These are phyloP conservation scores for Axilococcus clingmanii DNA, from an alignment of 139 green algal genomes.

Conservation along the genomic window DNA sequence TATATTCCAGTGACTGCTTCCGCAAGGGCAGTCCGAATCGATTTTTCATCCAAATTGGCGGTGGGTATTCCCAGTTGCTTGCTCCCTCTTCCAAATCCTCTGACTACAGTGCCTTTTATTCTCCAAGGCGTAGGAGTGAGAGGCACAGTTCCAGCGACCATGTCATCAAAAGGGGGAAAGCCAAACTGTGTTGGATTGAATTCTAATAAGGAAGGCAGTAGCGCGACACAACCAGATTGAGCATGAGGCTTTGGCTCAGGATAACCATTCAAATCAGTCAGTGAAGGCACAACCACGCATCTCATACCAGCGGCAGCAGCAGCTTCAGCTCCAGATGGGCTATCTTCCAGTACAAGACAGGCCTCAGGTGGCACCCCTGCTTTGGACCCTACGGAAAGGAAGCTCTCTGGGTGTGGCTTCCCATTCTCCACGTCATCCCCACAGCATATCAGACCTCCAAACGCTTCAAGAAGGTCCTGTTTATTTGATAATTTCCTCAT, in stretches of 20 bases:
- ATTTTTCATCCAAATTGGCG: constrained; percentile 68
- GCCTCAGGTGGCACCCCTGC: constrained; percentile 31
- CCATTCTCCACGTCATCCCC: constrained; percentile 45
- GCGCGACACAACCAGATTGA: constrained; percentile 5
- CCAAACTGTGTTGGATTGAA: constrained; percentile 52
- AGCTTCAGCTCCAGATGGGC: constrained; percentile 54
- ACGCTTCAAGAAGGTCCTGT: constrained; percentile 13
- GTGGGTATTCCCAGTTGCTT: constrained; percentile 87
- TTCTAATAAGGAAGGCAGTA: constrained; percentile 72
- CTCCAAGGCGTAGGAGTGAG: constrained; percentile 43
- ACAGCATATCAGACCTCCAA: constrained; percentile 39
- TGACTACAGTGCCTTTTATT: constrained; percentile 73
- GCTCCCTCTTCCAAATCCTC: constrained; percentile 84
- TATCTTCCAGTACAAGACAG: constrained; percentile 85
- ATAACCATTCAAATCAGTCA: constrained; percentile 20
- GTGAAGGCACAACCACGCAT: constrained; percentile 63
- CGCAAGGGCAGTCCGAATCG: constrained; percentile 39
- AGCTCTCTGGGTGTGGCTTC: constrained; percentile 85
- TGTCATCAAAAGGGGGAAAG: constrained; percentile 63
- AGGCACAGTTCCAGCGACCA: constrained; percentile 15
- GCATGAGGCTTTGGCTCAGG: constrained; percentile 4
- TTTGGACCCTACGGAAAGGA: constrained; percentile 43
- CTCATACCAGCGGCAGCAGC: constrained; percentile 71
- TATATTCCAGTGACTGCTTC: constrained; percentile 49
- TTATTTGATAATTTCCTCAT: constrained; percentile 35